These are phyloP conservation scores for Epichloe scottii DNA, from an alignment of 2,329 filamentous ascomycete species.

Conservation along the genomic window DNA sequence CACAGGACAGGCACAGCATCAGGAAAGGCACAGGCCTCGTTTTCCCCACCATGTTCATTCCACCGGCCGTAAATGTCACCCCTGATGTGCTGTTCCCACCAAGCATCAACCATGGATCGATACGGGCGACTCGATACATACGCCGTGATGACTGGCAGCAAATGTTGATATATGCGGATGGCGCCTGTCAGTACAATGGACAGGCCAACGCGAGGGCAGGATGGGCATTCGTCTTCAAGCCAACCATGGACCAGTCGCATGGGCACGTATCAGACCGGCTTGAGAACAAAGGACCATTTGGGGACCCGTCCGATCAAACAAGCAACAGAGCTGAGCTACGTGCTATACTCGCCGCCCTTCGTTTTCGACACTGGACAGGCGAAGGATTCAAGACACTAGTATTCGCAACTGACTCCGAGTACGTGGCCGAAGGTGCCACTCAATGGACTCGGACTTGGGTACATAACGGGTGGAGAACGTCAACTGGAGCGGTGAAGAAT, in stretches of 20 bases:
- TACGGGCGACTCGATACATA: background rate
- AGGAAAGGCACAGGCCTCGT: background rate
- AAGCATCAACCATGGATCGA: background rate
- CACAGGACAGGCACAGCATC: too few relatives aligned
- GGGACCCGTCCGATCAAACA: background rate
- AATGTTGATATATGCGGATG: background rate
- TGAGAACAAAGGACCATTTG: background rate
- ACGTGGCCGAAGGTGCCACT: background rate
- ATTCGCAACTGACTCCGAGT: background rate
- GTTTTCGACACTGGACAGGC: background rate
- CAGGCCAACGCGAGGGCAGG: background rate
- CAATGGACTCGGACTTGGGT: background rate
- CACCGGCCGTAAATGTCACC: background rate
- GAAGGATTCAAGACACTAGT: background rate
- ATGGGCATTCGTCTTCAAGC: background rate
- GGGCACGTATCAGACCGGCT: background rate
- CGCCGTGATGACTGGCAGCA: background rate
- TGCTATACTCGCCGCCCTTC: background rate
- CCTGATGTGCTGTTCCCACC: background rate
- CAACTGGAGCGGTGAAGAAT: background rate
- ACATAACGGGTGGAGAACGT: background rate
- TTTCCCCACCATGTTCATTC: background rate
- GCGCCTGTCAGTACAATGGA: background rate
- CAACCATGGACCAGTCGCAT: background rate
- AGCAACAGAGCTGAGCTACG: background rate